Evolutionary conservation across 148 eudicot species (phyloP).

Genomic region (Vaccinium darrowii): DNA sequence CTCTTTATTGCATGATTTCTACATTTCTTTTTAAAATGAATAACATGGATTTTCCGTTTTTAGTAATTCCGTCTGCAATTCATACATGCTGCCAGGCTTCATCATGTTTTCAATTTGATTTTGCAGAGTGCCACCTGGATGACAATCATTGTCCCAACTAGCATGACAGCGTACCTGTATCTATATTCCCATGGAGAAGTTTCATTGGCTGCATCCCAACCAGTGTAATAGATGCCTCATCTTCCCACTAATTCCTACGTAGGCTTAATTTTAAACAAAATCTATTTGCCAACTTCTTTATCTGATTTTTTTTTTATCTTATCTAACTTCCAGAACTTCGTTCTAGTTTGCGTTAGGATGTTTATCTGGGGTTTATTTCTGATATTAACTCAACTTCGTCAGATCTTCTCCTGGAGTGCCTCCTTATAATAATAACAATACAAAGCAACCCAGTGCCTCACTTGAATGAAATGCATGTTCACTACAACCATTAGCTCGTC

Average conservation of each 20-base stretch:
- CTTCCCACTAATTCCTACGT: slow-evolving; percentile 16
- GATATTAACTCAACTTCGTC: neutral
- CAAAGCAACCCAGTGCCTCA: neutral
- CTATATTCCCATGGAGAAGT: slow-evolving; percentile 99
- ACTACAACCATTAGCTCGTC: neutral
- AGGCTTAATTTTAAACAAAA: neutral
- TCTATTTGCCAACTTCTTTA: neutral
- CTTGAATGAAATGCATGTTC: neutral
- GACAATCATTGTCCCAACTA: slow-evolving; percentile 94
- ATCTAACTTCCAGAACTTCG: neutral
- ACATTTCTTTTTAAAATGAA: neutral
- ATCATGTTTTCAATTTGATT: slow-evolving; percentile 18
- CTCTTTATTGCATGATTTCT: neutral
- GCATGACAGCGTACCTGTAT: slow-evolving; percentile 99
- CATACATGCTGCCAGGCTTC: neutral
- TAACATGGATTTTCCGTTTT: neutral
- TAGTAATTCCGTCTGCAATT: neutral
- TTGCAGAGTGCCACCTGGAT: slow-evolving; percentile 99
- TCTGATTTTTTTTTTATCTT: neutral
- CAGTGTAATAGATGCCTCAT: slow-evolving; percentile 99
- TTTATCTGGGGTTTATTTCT: neutral
- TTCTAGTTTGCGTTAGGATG: neutral
- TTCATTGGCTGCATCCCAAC: slow-evolving; percentile 96
- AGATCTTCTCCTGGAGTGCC: neutral
- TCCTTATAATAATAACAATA: neutral